These are phyloP conservation scores for Huiozyma naganishii DNA, from an alignment of 805 yeast genomes.

Conservation along the genomic window DNA sequence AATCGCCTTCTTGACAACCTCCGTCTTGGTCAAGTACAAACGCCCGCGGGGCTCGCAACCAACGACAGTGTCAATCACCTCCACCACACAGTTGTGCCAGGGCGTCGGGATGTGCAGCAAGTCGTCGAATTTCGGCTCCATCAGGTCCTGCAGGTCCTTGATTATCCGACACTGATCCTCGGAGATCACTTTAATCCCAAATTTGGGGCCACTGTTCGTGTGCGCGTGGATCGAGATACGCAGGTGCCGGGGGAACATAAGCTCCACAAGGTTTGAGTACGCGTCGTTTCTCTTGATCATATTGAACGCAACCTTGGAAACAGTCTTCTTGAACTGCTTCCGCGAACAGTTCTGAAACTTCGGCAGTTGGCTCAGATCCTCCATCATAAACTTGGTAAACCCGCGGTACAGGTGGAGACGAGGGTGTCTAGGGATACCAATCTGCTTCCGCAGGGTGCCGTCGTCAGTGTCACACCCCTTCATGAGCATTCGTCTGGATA, in stretches of 20 bases:
- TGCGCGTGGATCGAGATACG: slow-evolving; percentile 56
- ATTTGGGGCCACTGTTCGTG: slow-evolving; percentile 48
- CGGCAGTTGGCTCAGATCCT: slow-evolving; percentile 39
- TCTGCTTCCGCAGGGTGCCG: slow-evolving; percentile 55
- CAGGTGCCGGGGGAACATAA: slow-evolving; percentile 48
- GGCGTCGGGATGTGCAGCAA: slow-evolving; percentile 55
- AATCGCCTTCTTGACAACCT: slow-evolving; percentile 29
- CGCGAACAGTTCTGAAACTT: slow-evolving; percentile 31
- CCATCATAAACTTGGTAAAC: slow-evolving; percentile 48
- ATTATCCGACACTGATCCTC: slow-evolving; percentile 36
- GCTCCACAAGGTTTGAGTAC: slow-evolving; percentile 50
- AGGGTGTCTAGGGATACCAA: slow-evolving; percentile 44
- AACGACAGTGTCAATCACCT: slow-evolving; percentile 5
- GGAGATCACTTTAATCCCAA: slow-evolving; percentile 41
- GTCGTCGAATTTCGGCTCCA: slow-evolving; percentile 39
- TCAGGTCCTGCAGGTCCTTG: slow-evolving; percentile 29
- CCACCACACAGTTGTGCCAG: slow-evolving; percentile 49
- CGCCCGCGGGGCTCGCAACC: too few relatives aligned
- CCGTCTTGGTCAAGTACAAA: slow-evolving; percentile 28
- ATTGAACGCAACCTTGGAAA: slow-evolving; percentile 47
- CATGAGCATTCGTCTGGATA: slow-evolving; percentile 33
- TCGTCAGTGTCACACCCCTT: slow-evolving; percentile 42
- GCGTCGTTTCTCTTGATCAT: slow-evolving; percentile 59
- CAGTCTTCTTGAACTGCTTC: slow-evolving; percentile 39
- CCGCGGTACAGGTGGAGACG: slow-evolving; percentile 45